Evolutionary conservation across 2,329 filamentous ascomycete genomes (phyloP).

Genomic region (Xylaria sp.): DNA sequence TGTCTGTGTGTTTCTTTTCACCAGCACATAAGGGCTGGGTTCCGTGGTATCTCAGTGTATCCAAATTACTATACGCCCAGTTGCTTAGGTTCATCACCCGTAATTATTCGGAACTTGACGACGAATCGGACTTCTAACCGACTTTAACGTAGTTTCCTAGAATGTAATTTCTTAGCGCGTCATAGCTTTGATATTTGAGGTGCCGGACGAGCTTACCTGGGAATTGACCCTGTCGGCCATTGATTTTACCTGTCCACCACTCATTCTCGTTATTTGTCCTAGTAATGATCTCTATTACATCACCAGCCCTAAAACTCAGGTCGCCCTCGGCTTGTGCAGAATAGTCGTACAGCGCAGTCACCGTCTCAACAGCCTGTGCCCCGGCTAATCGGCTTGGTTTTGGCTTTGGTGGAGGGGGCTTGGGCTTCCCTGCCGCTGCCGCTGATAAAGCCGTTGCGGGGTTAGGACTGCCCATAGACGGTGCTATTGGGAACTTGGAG

Average conservation of each 20-base stretch:
- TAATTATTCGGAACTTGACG: slow-evolving; percentile 14
- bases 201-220: slow-evolving; percentile 69
- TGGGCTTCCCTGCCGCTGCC: slow-evolving; percentile 67
- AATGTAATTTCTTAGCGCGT: slow-evolving; percentile 33
- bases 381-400: slow-evolving; percentile 74
- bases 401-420: slow-evolving; percentile 73
- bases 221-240: slow-evolving; percentile 87
- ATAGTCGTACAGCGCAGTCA: slow-evolving; percentile 93
- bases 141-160: slow-evolving; percentile 59
- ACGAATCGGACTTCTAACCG: slow-evolving; percentile 37
- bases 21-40: not conserved
- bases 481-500: slow-evolving; percentile 44
- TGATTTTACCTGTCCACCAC: slow-evolving; percentile 90
- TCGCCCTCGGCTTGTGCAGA: slow-evolving; percentile 95
- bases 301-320: slow-evolving; percentile 85
- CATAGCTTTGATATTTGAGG: not conserved
- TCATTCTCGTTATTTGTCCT: slow-evolving; percentile 92
- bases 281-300: slow-evolving; percentile 85
- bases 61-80: not conserved
- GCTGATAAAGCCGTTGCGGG: slow-evolving; percentile 47
- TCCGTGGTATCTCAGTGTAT: slow-evolving; percentile 8
- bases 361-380: slow-evolving; percentile 72
- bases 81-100: not conserved
- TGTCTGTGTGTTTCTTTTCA: not conserved
- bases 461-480: slow-evolving; percentile 37